Evolutionary conservation across 441 rosid species (phyloP), one percentile per base, ranked within the genome.

Genomic region (Adansonia madagascariensis): DNA sequence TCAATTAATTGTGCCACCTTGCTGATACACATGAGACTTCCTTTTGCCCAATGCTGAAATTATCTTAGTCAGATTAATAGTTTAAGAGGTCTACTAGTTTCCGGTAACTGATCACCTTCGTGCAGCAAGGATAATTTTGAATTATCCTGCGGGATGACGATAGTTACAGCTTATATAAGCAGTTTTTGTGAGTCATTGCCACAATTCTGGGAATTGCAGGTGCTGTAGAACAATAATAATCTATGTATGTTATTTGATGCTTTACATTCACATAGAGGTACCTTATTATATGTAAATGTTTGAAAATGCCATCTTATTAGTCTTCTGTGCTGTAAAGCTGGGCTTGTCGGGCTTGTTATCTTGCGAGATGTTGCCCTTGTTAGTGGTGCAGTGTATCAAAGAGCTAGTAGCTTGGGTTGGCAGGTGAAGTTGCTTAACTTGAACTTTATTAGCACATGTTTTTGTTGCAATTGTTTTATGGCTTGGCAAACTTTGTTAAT

Each of bases 331-430:
- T 71, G 78, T 86, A 84, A 83, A 94, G 98, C 97, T 81, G 99
- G 88, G 61, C 93, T 94, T 80, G 99, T 92, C 63, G 99, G 91
- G 75, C 76, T 94, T 60, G 86, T 95, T 68, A 78, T 95, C 70
- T 76, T 88, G 63, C 89, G 98, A 77, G 99, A 95, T 80, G 86
- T 84, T 70, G 86, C 84, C 74, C 95, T 95, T 15, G 89, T 95
- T 20, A 88, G 95, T 73, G 97, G 97, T 68, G 95, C 97, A 2
- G 77, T 92, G 70, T 94, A 88, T 79, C 83, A 83, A 77, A 91
- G 98, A 85, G 97, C 95, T 74, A 53, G 84, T 15, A 86, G 87
- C 84, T 84, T 95, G 76, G 84, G 84, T 73, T 91, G 97, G 97
- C 87, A 89, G 93, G 98, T 95, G 81, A 86, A 76, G 22, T 73